Percentiles rank a stretch among this genome's conserved stretches.
Conservation (phyloP, 768 basidiomycete species). For the Pisolithus sp. region DNA sequence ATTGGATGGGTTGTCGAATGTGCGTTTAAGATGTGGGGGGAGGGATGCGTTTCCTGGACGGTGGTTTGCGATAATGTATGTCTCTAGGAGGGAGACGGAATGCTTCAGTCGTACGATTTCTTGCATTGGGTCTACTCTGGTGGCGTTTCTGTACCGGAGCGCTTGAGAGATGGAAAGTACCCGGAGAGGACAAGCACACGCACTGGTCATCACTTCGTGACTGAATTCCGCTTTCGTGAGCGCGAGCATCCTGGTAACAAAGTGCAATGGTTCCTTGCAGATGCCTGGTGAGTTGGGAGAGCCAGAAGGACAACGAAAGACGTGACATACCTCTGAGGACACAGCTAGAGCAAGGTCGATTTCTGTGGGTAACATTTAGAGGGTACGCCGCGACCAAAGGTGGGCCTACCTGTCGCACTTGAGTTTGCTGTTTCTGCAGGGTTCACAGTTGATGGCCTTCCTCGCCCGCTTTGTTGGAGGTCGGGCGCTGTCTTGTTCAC, state of each 20-base stretch:
- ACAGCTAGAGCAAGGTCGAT: slow-evolving; percentile 84
- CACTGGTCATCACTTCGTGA: slow-evolving; percentile 51
- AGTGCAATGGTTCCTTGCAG: slow-evolving; percentile 65
- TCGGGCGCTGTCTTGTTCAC: slow-evolving; percentile 46
- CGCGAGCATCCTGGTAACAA: slow-evolving; percentile 73
- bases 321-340: slow-evolving; percentile 62
- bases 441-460: slow-evolving; percentile 86
- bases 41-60: slow-evolving; percentile 13
- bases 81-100: slow-evolving; percentile 34
- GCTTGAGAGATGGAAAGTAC: slow-evolving; percentile 34
- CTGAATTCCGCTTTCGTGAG: slow-evolving; percentile 50
- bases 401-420: slow-evolving; percentile 77
- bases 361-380: slow-evolving; percentile 36
- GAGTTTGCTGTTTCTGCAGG: slow-evolving; percentile 80
- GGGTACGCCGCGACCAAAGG: neutral
- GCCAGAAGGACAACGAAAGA: neutral
- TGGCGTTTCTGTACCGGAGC: slow-evolving; percentile 21
- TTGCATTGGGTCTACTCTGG: slow-evolving; percentile 33
- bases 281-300: slow-evolving; percentile 9
- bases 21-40: slow-evolving; percentile 23
- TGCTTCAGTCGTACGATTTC: slow-evolving; percentile 37
- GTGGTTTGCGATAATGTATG: slow-evolving; percentile 28
- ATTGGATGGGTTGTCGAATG: slow-evolving; percentile 23
- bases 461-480: slow-evolving; percentile 78
- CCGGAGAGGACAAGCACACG: slow-evolving; percentile 17